A percentile compares a stretch with the other conserved stretches of the same genome.
These are phyloP conservation scores for Apophysomyces variabilis DNA, from an alignment of 371 early-diverging fungal genomes.

Conservation along the genomic window DNA sequence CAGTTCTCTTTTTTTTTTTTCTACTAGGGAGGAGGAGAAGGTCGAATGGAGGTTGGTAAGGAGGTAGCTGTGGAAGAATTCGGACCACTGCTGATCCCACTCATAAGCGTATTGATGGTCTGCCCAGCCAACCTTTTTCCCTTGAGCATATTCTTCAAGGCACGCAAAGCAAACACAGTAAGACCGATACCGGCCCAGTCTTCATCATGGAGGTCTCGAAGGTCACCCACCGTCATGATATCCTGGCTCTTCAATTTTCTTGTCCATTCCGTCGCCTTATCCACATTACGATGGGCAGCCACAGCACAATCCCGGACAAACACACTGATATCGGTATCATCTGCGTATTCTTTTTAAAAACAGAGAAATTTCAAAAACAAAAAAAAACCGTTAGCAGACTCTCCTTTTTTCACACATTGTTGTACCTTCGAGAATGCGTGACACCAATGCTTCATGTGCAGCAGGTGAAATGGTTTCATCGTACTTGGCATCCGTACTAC, in stretches of 20 bases:
- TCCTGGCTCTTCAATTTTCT: constrained; percentile 75
- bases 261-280: constrained; percentile 84
- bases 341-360: constrained; percentile 53
- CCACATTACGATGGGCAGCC: constrained; percentile 68
- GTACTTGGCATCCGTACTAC: constrained; percentile 11
- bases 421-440: constrained; percentile 33
- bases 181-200: constrained; percentile 82
- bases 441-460: constrained; percentile 23
- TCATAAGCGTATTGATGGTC: constrained; percentile 7
- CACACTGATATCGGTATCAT: constrained; percentile 70
- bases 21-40: constrained; percentile 7
- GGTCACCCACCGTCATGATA: constrained; percentile 83
- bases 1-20: constrained; percentile 2
- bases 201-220: constrained; percentile 77
- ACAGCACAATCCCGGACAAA: constrained; percentile 73
- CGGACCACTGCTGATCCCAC: constrained; percentile 3
- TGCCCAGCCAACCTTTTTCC: constrained; percentile 50
- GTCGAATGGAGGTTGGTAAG: constrained; percentile 4
- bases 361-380: neutral
- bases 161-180: constrained; percentile 89
- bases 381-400: too few relatives aligned
- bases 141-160: constrained; percentile 80
- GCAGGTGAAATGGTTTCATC: constrained; percentile 13
- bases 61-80: neutral
- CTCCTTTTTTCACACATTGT: neutral